Base-by-base conservation (phyloP, 495 filamentous ascomycete species). In the Rhypophila decipiens region DNA sequence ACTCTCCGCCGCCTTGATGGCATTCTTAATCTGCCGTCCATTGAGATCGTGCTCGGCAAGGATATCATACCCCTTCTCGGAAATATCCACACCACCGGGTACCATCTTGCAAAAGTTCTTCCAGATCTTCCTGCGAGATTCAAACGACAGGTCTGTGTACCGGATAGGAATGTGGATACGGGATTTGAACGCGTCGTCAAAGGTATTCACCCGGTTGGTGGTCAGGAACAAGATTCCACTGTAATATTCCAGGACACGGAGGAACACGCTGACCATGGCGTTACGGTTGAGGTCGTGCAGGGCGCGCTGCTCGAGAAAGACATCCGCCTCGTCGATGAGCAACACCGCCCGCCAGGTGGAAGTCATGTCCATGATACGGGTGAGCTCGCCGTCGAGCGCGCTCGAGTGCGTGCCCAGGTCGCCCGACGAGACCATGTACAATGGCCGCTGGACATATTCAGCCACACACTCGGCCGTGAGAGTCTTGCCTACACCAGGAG, bases 11-110 rank as follows among this genome's bases (percentile, higher is more conserved):
- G 72, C 76, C 65, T 80, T 80, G 45, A 85, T 56, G 12, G 76
- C 64, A 55, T 83, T 85, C 68, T 80, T 79, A 55, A 85, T 84
- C 63, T 84, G 74, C 17, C 78, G 58, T 0, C 81, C 79, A 57
- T 83, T 83, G 59, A 84, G 51, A 11, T 71, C 61, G 46, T 69
- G 56, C n/a, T 53, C 50, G 2, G 71, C 68, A 23, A 84, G 64
- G 5, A 45, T 44, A 7, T 64, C 46, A 2, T 79, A 50, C 4
- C 75, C 64, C 5, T 49, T 37, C 18, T 76, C 69, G 35, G 66
- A 61, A 24, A 78, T 58, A 20, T 65, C 57, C 1, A 61, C 57
- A 4, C 60, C 66, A 34, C 71, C 65, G 23, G 67, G 62, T 10
- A 68, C 65, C 46, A 51, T 53, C 8, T 9, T 3, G 52, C 59